Evolutionary conservation across 371 early-diverging fungal genomes (phyloP).

Genomic region (Lichtheimia corymbifera): DNA sequence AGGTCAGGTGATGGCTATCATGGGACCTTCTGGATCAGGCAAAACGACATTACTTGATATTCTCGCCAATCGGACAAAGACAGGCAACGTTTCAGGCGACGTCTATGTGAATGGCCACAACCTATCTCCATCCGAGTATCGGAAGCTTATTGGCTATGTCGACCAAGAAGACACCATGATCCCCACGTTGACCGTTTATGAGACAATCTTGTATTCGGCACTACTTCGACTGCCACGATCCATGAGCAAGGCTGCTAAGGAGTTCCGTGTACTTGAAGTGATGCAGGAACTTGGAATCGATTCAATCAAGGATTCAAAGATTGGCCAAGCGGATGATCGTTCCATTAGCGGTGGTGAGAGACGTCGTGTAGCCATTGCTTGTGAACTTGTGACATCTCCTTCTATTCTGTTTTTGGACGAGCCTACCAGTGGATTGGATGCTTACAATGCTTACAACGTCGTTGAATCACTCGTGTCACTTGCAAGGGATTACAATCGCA

Average conservation of each 20-base stretch:
- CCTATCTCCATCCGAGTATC: constrained; percentile 55
- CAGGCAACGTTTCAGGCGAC: constrained; percentile 63
- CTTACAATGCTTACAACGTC: constrained; percentile 91
- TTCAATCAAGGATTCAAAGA: constrained; percentile 72
- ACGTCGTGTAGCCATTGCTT: constrained; percentile 85
- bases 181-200: constrained; percentile 80
- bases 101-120: constrained; percentile 68
- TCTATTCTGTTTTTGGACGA: constrained; percentile 93
- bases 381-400: constrained; percentile 89
- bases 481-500: constrained; percentile 83
- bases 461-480: constrained; percentile 82
- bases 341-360: constrained; percentile 88
- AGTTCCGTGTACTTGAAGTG: constrained; percentile 68
- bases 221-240: constrained; percentile 72
- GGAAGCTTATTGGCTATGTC: constrained; percentile 76
- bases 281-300: constrained; percentile 80
- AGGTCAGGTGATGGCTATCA: constrained; percentile 83
- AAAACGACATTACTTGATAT: constrained; percentile 76
- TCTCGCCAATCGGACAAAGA: constrained; percentile 67
- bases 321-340: constrained; percentile 76
- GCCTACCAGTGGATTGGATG: constrained; percentile 91
- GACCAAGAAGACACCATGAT: constrained; percentile 88
- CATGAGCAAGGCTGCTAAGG: constrained; percentile 58
- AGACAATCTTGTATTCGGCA: constrained; percentile 83
- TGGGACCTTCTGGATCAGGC: constrained; percentile 80